Conservation (phyloP, 73 alveolate genomes). For the Uronychia setigera region DNA sequence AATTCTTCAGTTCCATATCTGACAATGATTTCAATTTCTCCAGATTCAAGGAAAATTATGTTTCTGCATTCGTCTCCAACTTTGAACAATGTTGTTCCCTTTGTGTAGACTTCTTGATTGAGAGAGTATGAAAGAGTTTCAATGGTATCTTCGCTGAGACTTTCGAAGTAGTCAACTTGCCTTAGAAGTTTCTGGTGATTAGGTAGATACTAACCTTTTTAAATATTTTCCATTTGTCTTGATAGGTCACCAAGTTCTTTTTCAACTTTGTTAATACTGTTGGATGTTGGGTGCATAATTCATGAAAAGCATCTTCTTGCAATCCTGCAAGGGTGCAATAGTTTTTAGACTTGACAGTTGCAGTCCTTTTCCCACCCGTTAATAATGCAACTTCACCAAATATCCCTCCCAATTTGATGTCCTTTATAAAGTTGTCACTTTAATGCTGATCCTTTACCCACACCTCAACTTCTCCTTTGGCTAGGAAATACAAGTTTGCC, state of each 20-base stretch:
- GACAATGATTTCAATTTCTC: conserved; percentile 26
- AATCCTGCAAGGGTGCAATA: conserved; percentile 87
- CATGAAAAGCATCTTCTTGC: conserved; percentile 71
- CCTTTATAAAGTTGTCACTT: background rate
- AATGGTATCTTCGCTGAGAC: background rate
- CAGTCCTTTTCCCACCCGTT: conserved; percentile 87
- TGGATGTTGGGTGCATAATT: conserved; percentile 65
- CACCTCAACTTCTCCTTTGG: conserved; percentile 50
- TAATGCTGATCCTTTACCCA: conserved; percentile 43
- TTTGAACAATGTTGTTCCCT: conserved; percentile 1
- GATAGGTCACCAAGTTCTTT: background rate
- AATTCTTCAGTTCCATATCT: conserved; percentile 9
- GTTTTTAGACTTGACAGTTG: conserved; percentile 87
- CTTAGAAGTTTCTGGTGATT: background rate
- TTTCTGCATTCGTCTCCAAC: conserved; percentile 6
- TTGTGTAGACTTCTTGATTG: background rate
- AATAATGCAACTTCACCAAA: conserved; percentile 97
- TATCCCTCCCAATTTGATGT: conserved; percentile 68
- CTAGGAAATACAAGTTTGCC: conserved; percentile 13
- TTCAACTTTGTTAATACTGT: conserved; percentile 34
- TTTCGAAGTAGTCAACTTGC: conserved; percentile 9
- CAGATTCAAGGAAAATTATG: conserved; percentile 2
- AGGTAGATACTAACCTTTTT: background rate
- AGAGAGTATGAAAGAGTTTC: conserved; percentile 13
- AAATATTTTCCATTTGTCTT: conserved; percentile 42